Evolutionary conservation across 2,329 filamentous ascomycete species (phyloP), one percentile per base, ranked within the genome.

Genomic region (Sporothrix humicola): DNA sequence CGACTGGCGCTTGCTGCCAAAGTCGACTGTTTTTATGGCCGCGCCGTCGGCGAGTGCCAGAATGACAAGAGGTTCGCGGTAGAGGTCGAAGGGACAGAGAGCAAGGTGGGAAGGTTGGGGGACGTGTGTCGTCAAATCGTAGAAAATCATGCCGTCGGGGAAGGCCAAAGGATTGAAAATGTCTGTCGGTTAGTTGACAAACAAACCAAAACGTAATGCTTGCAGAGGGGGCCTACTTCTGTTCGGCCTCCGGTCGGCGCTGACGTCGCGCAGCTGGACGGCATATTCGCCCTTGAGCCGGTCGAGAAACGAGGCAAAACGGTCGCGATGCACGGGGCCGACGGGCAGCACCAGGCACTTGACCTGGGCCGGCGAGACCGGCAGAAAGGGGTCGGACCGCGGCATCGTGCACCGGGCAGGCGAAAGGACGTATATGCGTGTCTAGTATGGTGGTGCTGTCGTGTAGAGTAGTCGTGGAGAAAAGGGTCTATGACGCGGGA

Each of bases 101-200:
- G 93, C 88, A 59, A 93, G 85, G 80, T 97, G 93, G 46, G 93
- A 93, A 46, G 90, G 87, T n/a, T 93, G 90, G 31, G 94, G 92
- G 72, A 92, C 86, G 79, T 94, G 91, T 75, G 93, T 94, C 73
- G 92, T 91, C 75, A 98, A 88, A 81, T 97, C 92, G 86, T 96
- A 98, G 78, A 98, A 87, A 75, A 98, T 92, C 79, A 91, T 90
- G 75, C 95, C 95, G 77, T 91, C 89, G 12, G 94, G 94, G 81
- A 96, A 97, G 15, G 92, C 93, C 79, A 96, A 85, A 56, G 95
- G 95, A 74, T 94, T 97, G 83, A 98, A 98, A 91, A 96, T 95
- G 82, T 94, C 94, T 97, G 81, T 8, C 6, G 50, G 31, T 20
- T 69, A 58, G 17, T n/a, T 8, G 56, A 74, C 63, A 75, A 71